phyloP scores from a whole-genome alignment of 495 filamentous ascomycete genomes.

The Aspergillus coremiiformis region DNA sequence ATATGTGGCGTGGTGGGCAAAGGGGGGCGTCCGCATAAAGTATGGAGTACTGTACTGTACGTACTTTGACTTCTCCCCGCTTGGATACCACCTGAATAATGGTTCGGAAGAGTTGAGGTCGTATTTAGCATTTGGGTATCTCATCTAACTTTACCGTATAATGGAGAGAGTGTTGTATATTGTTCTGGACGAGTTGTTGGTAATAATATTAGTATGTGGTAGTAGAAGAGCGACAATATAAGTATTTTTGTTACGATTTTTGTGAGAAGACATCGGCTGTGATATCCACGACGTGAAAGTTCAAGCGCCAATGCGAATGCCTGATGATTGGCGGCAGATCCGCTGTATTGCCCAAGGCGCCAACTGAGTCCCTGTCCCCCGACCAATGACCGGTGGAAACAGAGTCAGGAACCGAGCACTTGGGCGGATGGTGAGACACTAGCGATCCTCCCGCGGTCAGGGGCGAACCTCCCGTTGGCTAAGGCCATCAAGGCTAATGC shows the following conservation, averaged over 20 bases:
- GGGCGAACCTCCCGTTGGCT: background rate
- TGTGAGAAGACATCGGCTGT: background rate
- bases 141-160: background rate
- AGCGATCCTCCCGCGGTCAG: background rate
- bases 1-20: background rate
- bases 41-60: background rate
- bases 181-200: background rate
- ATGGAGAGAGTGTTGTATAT: no score
- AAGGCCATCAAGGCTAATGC: background rate
- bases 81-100: background rate
- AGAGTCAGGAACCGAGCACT: conserved; percentile 8
- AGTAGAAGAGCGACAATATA: background rate
- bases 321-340: conserved; percentile 11
- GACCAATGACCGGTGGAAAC: conserved; percentile 5
- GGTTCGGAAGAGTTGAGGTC: background rate
- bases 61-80: background rate
- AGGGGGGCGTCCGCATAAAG: background rate
- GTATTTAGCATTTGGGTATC: background rate
- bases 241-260: no score
- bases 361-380: background rate
- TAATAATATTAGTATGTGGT: background rate
- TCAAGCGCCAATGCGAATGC: background rate
- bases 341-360: background rate
- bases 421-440: conserved; percentile 14
- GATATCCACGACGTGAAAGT: background rate